These are phyloP conservation scores for Escovopsis sp. DNA, from an alignment of 2,329 filamentous ascomycete species.

Conservation along the genomic window DNA sequence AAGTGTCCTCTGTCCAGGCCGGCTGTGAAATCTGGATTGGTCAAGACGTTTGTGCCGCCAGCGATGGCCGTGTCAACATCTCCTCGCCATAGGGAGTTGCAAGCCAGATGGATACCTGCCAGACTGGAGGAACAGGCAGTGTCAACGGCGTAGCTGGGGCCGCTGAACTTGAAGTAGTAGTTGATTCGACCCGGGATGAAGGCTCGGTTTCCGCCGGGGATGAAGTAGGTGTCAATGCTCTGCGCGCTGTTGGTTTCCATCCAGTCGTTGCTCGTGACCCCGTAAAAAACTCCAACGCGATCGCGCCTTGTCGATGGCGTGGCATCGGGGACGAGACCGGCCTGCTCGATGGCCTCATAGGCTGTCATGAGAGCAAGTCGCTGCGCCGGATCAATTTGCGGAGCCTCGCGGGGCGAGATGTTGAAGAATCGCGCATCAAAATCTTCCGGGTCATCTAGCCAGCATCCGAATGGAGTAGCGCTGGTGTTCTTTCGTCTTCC, in stretches of 20 bases:
- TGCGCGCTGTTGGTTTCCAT: slow-evolving; percentile 62
- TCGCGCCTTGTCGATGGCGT: slow-evolving; percentile 34
- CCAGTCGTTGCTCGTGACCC: slow-evolving; percentile 65
- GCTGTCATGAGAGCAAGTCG: slow-evolving; percentile 58
- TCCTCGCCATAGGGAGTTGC: slow-evolving; percentile 37
- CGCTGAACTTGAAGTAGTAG: slow-evolving; percentile 65
- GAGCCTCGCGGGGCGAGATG: slow-evolving; percentile 66
- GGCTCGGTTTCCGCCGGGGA: slow-evolving; percentile 34
- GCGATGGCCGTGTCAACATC: slow-evolving; percentile 73
- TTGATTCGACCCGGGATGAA: slow-evolving; percentile 51
- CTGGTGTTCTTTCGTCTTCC: slow-evolving; percentile 55
- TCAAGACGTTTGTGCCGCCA: slow-evolving; percentile 66
- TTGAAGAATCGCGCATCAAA: slow-evolving; percentile 74
- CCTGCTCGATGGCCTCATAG: slow-evolving; percentile 61
- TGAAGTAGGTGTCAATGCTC: slow-evolving; percentile 43
- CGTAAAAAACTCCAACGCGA: slow-evolving; percentile 60
- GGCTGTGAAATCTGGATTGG: slow-evolving; percentile 67
- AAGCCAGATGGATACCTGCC: slow-evolving; percentile 44
- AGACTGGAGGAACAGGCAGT: slow-evolving; percentile 65
- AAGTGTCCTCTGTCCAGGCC: slow-evolving; percentile 66
- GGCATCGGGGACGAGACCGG: slow-evolving; percentile 4
- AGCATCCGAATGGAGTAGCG: slow-evolving; percentile 57
- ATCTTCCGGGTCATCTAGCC: slow-evolving; percentile 51
- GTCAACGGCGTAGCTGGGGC: slow-evolving; percentile 58
- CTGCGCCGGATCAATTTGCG: slow-evolving; percentile 63